phyloP scores from a whole-genome alignment of 2,329 filamentous ascomycete genomes.

The Colletotrichum horii region DNA sequence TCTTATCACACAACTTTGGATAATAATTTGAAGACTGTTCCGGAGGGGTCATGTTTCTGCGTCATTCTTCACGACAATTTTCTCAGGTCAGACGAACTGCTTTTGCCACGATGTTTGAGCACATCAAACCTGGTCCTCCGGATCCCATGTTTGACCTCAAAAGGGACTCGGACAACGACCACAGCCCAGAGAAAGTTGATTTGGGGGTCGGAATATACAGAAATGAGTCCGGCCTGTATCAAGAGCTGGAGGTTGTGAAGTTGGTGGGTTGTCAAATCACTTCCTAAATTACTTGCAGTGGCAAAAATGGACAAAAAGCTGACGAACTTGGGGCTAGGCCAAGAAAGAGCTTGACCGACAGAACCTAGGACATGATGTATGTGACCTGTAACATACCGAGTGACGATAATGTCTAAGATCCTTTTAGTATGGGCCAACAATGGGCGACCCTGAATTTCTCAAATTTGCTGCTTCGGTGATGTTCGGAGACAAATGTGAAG shows the following conservation, averaged over 20 bases:
- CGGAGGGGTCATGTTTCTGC: background rate
- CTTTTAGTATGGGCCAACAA: slow-evolving; percentile 37
- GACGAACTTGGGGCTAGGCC: slow-evolving; percentile 21
- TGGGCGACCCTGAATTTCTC: slow-evolving; percentile 34
- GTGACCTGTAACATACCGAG: background rate
- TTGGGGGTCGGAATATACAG: slow-evolving; percentile 41
- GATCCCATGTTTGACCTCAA: slow-evolving; percentile 40
- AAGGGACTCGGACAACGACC: slow-evolving; percentile 32
- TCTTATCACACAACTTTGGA: background rate
- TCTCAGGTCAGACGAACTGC: background rate
- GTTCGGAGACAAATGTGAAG: slow-evolving; percentile 29
- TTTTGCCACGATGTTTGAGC: slow-evolving; percentile 42
- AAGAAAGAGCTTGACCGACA: slow-evolving; percentile 24
- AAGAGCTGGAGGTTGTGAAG: slow-evolving; percentile 33
- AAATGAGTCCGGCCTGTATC: slow-evolving; percentile 34
- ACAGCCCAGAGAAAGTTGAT: slow-evolving; percentile 35
- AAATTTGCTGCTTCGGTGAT: slow-evolving; percentile 31
- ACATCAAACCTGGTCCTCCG: slow-evolving; percentile 36
- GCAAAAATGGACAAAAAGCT: background rate
- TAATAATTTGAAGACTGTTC: background rate
- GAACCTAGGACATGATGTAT: slow-evolving; percentile 31
- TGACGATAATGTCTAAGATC: background rate
- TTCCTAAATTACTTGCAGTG: background rate
- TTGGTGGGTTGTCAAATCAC: slow-evolving; percentile 9
- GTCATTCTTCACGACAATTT: background rate